Evolutionary conservation across 1,284 basidiomycete genomes (phyloP), one percentile per base, ranked within the genome.

Genomic region (Naganishia albida): DNA sequence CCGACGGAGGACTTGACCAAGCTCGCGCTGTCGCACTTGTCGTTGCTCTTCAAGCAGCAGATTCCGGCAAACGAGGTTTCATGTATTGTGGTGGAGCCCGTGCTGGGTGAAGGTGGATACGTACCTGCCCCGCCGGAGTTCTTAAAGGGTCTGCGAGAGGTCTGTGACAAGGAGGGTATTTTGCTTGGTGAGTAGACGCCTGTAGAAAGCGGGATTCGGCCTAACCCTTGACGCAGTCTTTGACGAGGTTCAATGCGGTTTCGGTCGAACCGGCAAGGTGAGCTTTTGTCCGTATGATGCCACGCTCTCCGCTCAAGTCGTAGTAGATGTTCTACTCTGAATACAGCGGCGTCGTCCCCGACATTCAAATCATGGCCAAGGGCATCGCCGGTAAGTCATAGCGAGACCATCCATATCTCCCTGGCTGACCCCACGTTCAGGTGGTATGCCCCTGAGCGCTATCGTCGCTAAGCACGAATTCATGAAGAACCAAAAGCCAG

Each of bases 61-160:
- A 88, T 87, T 8, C 83, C 88, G 0, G 90, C 93, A 0, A 79
- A 80, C 13, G 93, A 96, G 75, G 95, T 93, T 0, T 93, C 94
- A 3, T 93, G 92, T 25, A 89, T 98, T 75, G 80, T 98, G 69
- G 80, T 98, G 63, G 94, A 98, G 81, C 90, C 94, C 59, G 88
- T 97, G 12, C 83, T 98, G 34, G 93, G 93, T 42, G 93, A 97
- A 80, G 93, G 83, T 53, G 94, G 94, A 3, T 98, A 98, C 80
- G 89, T 97, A 18, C 88, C 91, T 26, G 91, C 93, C 0, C 91
- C 93, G 0, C 73, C 86, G 1, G 84, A 86, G 28, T 98, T 89
- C 82, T 79, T 99, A 68, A 81, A 85, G 56, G 91, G 89, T 50
- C 78, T 98, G 62, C 83, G 93, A 64, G 82, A 85, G 67, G 84